Conservation (phyloP, 345 rosid species). For the Dovyalis caffra region DNA sequence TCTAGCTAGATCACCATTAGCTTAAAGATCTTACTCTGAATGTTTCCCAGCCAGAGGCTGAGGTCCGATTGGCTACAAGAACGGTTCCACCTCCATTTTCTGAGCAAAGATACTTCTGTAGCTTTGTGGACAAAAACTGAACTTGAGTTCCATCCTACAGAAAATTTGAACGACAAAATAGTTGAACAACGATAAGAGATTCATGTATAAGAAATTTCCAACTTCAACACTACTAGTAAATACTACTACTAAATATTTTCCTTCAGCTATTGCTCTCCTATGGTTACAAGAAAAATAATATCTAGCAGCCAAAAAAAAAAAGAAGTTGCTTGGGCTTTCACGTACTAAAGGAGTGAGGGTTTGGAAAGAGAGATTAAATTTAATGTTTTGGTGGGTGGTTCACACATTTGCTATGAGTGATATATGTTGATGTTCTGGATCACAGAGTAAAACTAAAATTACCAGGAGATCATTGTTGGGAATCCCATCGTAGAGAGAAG, state of each 20-base stretch:
- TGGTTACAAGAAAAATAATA: too few relatives aligned
- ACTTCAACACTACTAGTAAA: neutral
- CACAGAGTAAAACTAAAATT: neutral
- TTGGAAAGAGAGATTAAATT: neutral
- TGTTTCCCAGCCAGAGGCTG: conserved; percentile 37
- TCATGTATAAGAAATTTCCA: neutral
- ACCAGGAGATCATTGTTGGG: conserved; percentile 42
- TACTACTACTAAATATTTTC: too few relatives aligned
- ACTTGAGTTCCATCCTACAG: conserved; percentile 43
- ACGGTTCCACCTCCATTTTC: conserved; percentile 33
- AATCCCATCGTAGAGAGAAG: conserved; percentile 30
- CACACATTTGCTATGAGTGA: neutral
- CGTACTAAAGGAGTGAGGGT: neutral
- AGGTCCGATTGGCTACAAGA: conserved; percentile 24
- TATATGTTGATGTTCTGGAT: neutral
- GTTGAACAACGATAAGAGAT: neutral
- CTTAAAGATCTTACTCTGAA: conserved; percentile 8
- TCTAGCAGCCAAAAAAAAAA: too few relatives aligned
- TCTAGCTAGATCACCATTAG: neutral
- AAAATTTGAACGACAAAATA: neutral
- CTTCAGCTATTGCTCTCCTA: too few relatives aligned
- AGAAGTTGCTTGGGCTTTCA: too few relatives aligned
- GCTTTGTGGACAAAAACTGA: conserved; percentile 33
- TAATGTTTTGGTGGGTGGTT: neutral
- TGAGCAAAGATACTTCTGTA: conserved; percentile 22